Evolutionary conservation across 352 stramenopile genomes (phyloP).

Genomic region (Globisporangium camurandrum): DNA sequence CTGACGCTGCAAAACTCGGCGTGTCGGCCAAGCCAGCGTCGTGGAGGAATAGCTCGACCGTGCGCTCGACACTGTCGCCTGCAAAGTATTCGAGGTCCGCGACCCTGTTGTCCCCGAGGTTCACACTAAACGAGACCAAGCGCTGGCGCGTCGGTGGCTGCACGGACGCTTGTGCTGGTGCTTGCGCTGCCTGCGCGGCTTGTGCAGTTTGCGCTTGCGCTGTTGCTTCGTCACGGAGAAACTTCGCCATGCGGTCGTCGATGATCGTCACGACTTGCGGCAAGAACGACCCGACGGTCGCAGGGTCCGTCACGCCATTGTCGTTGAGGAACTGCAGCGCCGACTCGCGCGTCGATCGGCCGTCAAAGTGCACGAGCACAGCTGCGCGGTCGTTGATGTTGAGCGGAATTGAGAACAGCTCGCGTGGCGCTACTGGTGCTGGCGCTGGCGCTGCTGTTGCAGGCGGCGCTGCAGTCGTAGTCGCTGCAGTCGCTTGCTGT

Average conservation of each 20-base stretch:
- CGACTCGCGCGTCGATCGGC: slow-evolving; percentile 45
- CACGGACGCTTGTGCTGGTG: slow-evolving; percentile 9
- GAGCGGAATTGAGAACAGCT: slow-evolving; percentile 65
- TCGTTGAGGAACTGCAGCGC: slow-evolving; percentile 50
- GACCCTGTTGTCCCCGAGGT: slow-evolving; percentile 36
- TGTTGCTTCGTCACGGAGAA: slow-evolving; percentile 31
- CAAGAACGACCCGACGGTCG: slow-evolving; percentile 28
- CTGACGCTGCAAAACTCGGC: slow-evolving; percentile 33
- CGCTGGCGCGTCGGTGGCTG: slow-evolving; percentile 16
- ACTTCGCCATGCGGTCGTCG: slow-evolving; percentile 36
- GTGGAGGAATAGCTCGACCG: slow-evolving; percentile 56
- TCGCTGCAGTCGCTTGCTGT: neutral
- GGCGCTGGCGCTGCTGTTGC: slow-evolving; percentile 9
- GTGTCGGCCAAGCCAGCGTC: slow-evolving; percentile 32
- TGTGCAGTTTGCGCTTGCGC: too few species aligned
- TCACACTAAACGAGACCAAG: slow-evolving; percentile 40
- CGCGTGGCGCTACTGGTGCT: slow-evolving; percentile 11
- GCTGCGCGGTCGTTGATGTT: slow-evolving; percentile 38
- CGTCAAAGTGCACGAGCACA: slow-evolving; percentile 60
- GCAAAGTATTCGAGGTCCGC: slow-evolving; percentile 60
- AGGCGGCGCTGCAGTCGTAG: neutral
- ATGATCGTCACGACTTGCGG: slow-evolving; percentile 54
- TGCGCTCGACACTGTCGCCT: slow-evolving; percentile 59
- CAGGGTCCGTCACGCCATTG: slow-evolving; percentile 42
- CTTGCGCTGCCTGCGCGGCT: neutral